A percentile compares a stretch with the other conserved stretches of the same genome.
These are phyloP conservation scores for Colletotrichum lentis DNA, from an alignment of 2,329 filamentous ascomycete genomes.

Conservation along the genomic window DNA sequence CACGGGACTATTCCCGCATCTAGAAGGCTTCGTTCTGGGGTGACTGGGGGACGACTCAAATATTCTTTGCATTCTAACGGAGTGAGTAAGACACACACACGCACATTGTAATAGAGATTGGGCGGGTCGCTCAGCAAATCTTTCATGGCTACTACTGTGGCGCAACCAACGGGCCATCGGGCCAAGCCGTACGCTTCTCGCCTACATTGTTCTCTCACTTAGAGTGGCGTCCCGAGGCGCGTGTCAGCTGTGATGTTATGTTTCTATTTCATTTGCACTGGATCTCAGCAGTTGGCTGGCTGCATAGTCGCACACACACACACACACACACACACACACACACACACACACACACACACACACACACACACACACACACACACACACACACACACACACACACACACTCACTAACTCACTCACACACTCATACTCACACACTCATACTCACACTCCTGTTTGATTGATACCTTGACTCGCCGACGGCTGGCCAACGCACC, in stretches of 20 bases:
- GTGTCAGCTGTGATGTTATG: slow-evolving; percentile 21
- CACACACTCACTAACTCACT: background rate
- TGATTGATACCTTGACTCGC: slow-evolving; percentile 19
- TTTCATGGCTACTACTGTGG: too few species aligned
- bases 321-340: background rate
- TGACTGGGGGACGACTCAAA: background rate
- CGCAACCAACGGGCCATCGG: background rate
- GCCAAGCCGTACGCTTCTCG: background rate
- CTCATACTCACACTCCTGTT: background rate
- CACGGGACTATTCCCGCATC: slow-evolving; percentile 27
- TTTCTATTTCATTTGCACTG: slow-evolving; percentile 8
- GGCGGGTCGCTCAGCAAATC: slow-evolving; percentile 3
- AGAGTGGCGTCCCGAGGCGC: background rate
- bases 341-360: background rate
- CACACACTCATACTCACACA: background rate
- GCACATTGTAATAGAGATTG: background rate
- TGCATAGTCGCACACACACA: background rate
- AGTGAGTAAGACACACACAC: background rate
- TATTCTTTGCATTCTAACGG: slow-evolving; percentile 8
- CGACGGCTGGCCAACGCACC: slow-evolving; percentile 18
- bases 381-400: background rate
- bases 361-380: background rate
- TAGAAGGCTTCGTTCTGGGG: slow-evolving; percentile 6
- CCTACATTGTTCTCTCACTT: background rate
- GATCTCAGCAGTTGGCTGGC: background rate